phyloP scores from a whole-genome alignment of 2,329 filamentous ascomycete species.

The Calonectria multiphialidica region DNA sequence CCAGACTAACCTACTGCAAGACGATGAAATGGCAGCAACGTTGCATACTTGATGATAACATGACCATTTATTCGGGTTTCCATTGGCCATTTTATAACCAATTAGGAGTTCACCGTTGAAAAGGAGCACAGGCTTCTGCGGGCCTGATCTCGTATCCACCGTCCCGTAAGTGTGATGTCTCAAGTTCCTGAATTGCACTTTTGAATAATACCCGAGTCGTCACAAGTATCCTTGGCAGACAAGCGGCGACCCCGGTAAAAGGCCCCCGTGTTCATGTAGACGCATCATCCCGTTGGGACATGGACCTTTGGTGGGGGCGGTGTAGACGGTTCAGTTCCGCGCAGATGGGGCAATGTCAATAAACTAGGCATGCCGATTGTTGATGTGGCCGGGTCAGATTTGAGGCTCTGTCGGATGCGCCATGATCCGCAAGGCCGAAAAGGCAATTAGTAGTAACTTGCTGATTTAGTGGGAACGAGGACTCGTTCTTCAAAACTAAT shows the following conservation, averaged over 20 bases:
- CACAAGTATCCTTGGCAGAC: neutral
- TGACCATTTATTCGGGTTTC: neutral
- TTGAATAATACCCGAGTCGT: neutral
- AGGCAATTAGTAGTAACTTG: neutral
- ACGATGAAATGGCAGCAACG: neutral
- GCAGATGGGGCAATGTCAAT: neutral
- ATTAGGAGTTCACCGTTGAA: too few species aligned
- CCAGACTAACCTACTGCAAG: too few species aligned
- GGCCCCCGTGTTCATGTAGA: neutral
- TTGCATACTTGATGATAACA: neutral
- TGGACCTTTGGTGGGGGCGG: neutral
- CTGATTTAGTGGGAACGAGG: neutral
- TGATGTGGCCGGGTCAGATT: neutral
- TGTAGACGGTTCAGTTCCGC: constrained; percentile 1
- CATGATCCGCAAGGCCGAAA: neutral
- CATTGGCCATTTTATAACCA: neutral
- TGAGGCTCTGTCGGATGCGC: neutral
- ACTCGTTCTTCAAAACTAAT: neutral
- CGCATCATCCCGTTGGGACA: neutral
- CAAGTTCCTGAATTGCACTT: neutral
- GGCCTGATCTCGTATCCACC: neutral
- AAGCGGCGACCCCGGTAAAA: neutral
- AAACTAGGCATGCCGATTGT: neutral
- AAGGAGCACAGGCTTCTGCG: neutral
- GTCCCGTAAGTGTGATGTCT: neutral